Evolutionary conservation across 2,329 filamentous ascomycete species (phyloP).

Genomic region (Pseudogymnoascus sp.): DNA sequence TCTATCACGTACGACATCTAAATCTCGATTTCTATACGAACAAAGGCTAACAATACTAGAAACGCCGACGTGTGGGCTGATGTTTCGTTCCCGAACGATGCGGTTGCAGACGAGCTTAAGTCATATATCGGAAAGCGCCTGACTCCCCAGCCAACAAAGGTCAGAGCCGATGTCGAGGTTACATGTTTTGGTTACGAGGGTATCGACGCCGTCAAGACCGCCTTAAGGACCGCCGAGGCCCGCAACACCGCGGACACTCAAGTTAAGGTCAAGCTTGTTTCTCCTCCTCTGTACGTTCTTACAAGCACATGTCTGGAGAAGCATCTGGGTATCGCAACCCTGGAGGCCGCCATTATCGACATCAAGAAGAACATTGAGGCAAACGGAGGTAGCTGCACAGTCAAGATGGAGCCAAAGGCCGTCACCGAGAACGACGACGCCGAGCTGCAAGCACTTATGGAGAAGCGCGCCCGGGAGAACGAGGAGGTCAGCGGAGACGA

Average conservation of each 20-base stretch:
- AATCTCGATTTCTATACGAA: constrained; percentile 1
- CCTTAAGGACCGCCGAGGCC: constrained; percentile 82
- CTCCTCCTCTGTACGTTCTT: constrained; percentile 90
- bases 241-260: constrained; percentile 87
- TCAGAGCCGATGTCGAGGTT: constrained; percentile 94
- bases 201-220: constrained; percentile 94
- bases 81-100: constrained; percentile 76
- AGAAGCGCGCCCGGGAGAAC: constrained; percentile 97
- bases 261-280: constrained; percentile 98
- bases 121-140: constrained; percentile 95
- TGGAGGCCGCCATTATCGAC: constrained; percentile 85
- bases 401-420: constrained; percentile 99
- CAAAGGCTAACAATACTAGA: constrained; percentile 35
- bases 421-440: constrained; percentile 98
- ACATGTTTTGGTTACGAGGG: constrained; percentile 94
- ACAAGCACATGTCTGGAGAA: constrained; percentile 96
- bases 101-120: constrained; percentile 81
- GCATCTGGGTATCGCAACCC: constrained; percentile 67
- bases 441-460: constrained; percentile 94
- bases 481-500: constrained; percentile 97
- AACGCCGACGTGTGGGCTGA: constrained; percentile 96
- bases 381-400: constrained; percentile 69
- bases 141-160: constrained; percentile 97
- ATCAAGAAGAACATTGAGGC: constrained; percentile 73
- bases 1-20: constrained; percentile 72